Base-by-base conservation (phyloP, 768 basidiomycete genomes). In the Termitomyces sp. region DNA sequence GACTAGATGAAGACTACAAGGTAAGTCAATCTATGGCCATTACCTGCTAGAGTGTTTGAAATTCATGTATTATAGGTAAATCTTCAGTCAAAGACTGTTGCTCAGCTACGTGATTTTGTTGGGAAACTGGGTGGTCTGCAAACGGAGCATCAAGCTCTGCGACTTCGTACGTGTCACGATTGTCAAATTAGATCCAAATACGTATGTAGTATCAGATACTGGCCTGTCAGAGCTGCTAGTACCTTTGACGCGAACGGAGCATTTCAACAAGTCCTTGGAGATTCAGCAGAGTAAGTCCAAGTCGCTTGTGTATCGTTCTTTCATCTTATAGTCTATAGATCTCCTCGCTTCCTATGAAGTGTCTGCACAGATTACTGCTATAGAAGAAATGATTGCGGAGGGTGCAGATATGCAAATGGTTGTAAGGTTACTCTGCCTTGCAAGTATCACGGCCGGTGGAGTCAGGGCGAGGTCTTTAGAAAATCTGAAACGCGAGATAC, bases 1-100 rank as follows among this genome's bases (percentile, higher is more conserved):
- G 92, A 45, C 72, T 99, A 32, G 94, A 98, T 59, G 90, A 90
- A 56, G 90, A 98, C 64, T 97, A 96, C 71, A 93, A 96, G 75
- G 90, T 88, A 55, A 54, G 28, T 57, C 15, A 28, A 26, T 30
- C 42, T 40, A 7, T 15, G 22, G 44, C 38, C 48, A 17, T 43
- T n/a, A 17, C 15, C 49, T 15, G 28, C 45, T 57, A 43, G 49
- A 24, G 40, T 28, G 53, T 30, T 32, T 32, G 6, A 37, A 45
- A 62, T 45, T 56, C 22, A 34, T 41, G 11, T 17, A 21, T 51
- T 53, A 12, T 64, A 92, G 90, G 85, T 87, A 45, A 83, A 90
- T 55, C 82, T 91, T 53, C 85, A 93, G 70, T 84, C 93, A 17
- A 92, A 93, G 71, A 95, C 93, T 12, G 88, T 95, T 17, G 83